phyloP scores from a whole-genome alignment of 441 rosid genomes.

The Gossypium gossypioides region DNA sequence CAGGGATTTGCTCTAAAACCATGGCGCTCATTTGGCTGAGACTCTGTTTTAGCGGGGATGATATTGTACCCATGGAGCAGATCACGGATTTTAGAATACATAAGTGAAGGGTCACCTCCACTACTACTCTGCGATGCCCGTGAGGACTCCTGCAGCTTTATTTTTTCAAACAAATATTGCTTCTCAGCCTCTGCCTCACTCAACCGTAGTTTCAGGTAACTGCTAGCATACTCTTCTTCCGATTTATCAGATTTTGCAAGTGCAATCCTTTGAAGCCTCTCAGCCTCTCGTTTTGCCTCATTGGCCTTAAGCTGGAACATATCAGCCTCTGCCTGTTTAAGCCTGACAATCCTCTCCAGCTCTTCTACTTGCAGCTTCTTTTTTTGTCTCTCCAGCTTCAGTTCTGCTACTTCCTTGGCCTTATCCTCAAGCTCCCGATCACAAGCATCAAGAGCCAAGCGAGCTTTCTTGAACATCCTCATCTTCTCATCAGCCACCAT shows the following conservation, averaged over 20 bases:
- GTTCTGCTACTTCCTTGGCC: constrained; percentile 48
- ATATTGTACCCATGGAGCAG: constrained; percentile 43
- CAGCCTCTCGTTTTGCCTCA: constrained; percentile 38
- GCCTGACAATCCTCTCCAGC: constrained; percentile 81
- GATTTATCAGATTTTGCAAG: constrained; percentile 81
- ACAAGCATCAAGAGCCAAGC: constrained; percentile 58
- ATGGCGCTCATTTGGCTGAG: constrained; percentile 38
- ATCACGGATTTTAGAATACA: constrained; percentile 57
- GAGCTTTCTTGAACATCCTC: constrained; percentile 83
- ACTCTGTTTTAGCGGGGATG: constrained; percentile 34
- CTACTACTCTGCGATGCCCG: constrained; percentile 42
- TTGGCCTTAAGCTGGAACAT: constrained; percentile 60
- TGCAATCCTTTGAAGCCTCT: constrained; percentile 76
- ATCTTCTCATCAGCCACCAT: constrained; percentile 88
- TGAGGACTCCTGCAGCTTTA: constrained; percentile 59
- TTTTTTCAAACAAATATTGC: constrained; percentile 47
- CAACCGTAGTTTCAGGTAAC: constrained; percentile 72
- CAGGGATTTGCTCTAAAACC: constrained; percentile 42
- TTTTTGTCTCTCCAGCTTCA: constrained; percentile 47
- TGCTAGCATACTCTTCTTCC: constrained; percentile 83
- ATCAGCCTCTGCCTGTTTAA: constrained; percentile 95
- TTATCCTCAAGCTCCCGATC: constrained; percentile 86
- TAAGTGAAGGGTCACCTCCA: constrained; percentile 59
- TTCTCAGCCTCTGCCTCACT: constrained; percentile 97
- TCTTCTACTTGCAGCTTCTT: constrained; percentile 81